These are phyloP conservation scores for Anisodus acutangulus DNA, from an alignment of 257 asterid species.

Conservation along the genomic window DNA sequence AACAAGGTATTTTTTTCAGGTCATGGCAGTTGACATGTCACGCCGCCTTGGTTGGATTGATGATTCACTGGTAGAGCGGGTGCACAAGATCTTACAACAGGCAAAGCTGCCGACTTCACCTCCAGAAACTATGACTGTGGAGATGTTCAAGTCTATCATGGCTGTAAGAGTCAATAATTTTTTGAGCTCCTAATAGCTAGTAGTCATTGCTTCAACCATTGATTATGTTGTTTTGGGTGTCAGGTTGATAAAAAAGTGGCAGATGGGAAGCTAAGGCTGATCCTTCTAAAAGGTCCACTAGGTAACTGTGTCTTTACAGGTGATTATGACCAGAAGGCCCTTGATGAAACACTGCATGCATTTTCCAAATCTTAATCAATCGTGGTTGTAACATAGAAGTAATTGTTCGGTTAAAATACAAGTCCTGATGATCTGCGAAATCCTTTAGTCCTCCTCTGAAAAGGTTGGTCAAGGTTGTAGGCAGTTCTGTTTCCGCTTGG, in stretches of 20 bases:
- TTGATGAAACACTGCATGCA: slow-evolving; percentile 71
- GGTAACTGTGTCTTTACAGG: slow-evolving; percentile 94
- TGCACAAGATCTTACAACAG: slow-evolving; percentile 58
- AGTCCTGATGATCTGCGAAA: background rate
- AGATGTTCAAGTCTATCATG: slow-evolving; percentile 93
- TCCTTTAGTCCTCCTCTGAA: background rate
- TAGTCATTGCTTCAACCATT: background rate
- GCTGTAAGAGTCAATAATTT: slow-evolving; percentile 64
- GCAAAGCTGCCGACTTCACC: slow-evolving; percentile 89
- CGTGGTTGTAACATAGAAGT: background rate
- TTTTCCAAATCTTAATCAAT: slow-evolving; percentile 61
- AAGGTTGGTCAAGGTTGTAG: background rate
- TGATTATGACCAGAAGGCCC: slow-evolving; percentile 75
- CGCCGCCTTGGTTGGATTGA: slow-evolving; percentile 95
- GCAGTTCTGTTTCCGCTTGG: background rate
- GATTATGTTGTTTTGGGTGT: slow-evolving; percentile 31
- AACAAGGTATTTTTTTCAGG: slow-evolving; percentile 49
- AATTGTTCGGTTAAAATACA: background rate
- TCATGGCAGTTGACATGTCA: slow-evolving; percentile 98
- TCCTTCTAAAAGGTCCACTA: slow-evolving; percentile 89
- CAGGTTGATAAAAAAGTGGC: slow-evolving; percentile 99
- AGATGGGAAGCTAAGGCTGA: slow-evolving; percentile 83
- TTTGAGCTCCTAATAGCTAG: slow-evolving; percentile 2
- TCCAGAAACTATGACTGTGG: slow-evolving; percentile 78
- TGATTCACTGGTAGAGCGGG: slow-evolving; percentile 76